phyloP scores from a whole-genome alignment of 306 rosid genomes.

The Malus orientalis region DNA sequence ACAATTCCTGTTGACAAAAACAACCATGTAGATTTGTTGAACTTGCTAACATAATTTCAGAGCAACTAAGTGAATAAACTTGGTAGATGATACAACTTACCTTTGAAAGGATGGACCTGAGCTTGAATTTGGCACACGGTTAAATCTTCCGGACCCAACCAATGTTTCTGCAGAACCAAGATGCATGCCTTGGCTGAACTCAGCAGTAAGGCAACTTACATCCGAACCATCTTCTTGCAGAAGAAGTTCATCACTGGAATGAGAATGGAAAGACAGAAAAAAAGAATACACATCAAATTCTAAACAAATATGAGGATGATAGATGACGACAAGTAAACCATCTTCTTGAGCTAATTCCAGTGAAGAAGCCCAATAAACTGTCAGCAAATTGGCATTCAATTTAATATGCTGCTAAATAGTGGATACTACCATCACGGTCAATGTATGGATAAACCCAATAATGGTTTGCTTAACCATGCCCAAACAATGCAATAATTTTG shows the following conservation, averaged over 20 bases:
- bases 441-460: background rate
- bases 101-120: conserved; percentile 50
- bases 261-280: conserved; percentile 14
- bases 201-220: conserved; percentile 37
- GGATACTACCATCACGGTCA: background rate
- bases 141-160: conserved; percentile 61
- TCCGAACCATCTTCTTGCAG: conserved; percentile 88
- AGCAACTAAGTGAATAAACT: background rate
- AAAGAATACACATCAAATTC: background rate
- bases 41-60: background rate
- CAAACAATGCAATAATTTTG: background rate
- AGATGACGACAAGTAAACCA: background rate
- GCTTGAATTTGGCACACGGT: conserved; percentile 36
- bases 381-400: background rate
- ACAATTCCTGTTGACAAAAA: background rate
- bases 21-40: background rate
- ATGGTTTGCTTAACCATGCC: background rate
- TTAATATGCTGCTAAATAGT: background rate
- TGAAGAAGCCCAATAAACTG: background rate
- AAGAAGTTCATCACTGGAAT: conserved; percentile 87
- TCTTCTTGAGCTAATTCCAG: background rate
- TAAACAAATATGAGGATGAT: background rate
- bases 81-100: conserved; percentile 25
- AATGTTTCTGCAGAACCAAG: conserved; percentile 57
- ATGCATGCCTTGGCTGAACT: conserved; percentile 60